A percentile compares a stretch with the other conserved stretches of the same genome.
phyloP scores from a whole-genome alignment of 257 asterid species.

The Salvia hispanica region DNA sequence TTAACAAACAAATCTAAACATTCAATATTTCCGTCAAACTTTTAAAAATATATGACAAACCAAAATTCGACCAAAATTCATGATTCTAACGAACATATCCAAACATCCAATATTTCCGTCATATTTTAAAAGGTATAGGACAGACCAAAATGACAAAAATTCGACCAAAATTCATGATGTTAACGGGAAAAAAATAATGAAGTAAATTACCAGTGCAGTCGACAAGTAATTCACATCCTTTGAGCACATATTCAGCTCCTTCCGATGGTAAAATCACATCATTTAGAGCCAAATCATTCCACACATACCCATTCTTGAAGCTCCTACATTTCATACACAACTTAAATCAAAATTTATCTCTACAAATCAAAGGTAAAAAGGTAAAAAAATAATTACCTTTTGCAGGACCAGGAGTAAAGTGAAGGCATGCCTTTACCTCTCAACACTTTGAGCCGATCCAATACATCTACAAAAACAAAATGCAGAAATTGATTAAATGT shows the following conservation, averaged over 20 bases:
- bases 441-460: slow-evolving; percentile 63
- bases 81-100: no score
- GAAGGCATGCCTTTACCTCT: slow-evolving; percentile 91
- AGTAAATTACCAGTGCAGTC: slow-evolving; percentile 47
- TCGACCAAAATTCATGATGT: no score
- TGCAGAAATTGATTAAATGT: not conserved
- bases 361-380: no score
- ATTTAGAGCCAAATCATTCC: slow-evolving; percentile 79
- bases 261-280: slow-evolving; percentile 73
- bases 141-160: no score
- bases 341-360: not conserved
- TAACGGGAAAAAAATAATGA: no score
- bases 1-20: no score
- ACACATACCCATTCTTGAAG: slow-evolving; percentile 88
- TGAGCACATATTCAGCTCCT: slow-evolving; percentile 85
- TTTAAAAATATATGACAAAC: no score
- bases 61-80: no score
- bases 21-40: no score
- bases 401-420: slow-evolving; percentile 95
- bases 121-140: no score
- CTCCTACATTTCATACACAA: slow-evolving; percentile 44
- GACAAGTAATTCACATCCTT: slow-evolving; percentile 67
- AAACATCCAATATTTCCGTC: no score
- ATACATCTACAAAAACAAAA: slow-evolving; percentile 48
- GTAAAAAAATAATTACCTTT: slow-evolving; percentile 45